These are phyloP conservation scores for Naganishia sp. DNA, from an alignment of 1,284 basidiomycete species.

Conservation along the genomic window DNA sequence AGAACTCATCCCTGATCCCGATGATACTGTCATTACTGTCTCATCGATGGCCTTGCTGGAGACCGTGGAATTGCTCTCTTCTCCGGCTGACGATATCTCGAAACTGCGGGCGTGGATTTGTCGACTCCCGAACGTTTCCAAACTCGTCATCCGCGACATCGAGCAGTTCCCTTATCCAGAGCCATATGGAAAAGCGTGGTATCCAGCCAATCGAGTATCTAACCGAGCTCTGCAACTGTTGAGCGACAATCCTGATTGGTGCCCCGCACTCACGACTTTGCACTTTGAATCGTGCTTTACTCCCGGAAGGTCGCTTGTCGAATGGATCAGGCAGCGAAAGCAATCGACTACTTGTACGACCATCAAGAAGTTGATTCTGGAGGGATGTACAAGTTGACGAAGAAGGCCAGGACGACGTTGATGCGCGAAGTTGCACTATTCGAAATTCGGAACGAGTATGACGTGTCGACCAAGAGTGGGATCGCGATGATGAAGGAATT, in stretches of 20 bases:
- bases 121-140: too few species aligned
- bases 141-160: too few species aligned
- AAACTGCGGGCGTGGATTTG: too few species aligned
- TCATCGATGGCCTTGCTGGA: too few species aligned
- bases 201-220: too few species aligned
- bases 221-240: background rate
- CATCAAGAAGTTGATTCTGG: background rate
- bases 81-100: too few species aligned
- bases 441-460: background rate
- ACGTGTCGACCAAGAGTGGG: background rate
- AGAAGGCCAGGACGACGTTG: background rate
- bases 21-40: too few species aligned
- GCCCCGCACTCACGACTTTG: background rate
- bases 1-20: too few species aligned
- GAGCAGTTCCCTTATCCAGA: too few species aligned
- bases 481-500: background rate
- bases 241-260: constrained; percentile 2
- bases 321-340: constrained; percentile 3
- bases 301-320: constrained; percentile 1
- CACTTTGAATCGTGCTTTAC: constrained; percentile 1
- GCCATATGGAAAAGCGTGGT: too few species aligned
- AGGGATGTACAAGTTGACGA: background rate
- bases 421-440: background rate
- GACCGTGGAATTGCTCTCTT: too few species aligned
- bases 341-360: background rate